Percentiles rank a stretch among this genome's conserved stretches.
These are phyloP conservation scores for Backusella tarrabulga DNA, from an alignment of 192 early-diverging fungal genomes.

Conservation along the genomic window DNA sequence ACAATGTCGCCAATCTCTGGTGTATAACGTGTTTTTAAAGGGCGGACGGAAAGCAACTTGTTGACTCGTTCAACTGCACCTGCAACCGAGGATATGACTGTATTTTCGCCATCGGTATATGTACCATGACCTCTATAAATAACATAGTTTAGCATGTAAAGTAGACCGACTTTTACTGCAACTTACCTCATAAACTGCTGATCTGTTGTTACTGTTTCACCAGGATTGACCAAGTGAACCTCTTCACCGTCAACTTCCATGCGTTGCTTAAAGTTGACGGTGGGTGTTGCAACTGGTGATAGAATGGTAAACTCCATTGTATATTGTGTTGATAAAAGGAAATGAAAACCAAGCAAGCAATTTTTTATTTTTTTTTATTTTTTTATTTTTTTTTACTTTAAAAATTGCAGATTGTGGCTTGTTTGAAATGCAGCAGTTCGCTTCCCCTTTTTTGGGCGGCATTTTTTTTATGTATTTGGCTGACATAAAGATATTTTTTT, in stretches of 20 bases:
- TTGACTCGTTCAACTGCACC: constrained; percentile 94
- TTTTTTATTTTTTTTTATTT: no score
- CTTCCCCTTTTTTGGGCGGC: no score
- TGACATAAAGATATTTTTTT: no score
- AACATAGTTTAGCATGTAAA: no score
- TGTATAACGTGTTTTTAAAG: constrained; percentile 84
- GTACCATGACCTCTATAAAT: constrained; percentile 79
- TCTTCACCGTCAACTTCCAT: constrained; percentile 44
- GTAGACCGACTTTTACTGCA: no score
- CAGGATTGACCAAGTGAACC: constrained; percentile 68
- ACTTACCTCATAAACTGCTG: constrained; percentile 73
- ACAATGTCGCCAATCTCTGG: constrained; percentile 98
- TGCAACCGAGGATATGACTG: constrained; percentile 81
- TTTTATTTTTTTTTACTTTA: no score
- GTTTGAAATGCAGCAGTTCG: no score
- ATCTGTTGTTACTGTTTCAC: constrained; percentile 71
- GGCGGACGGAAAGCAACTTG: constrained; percentile 89
- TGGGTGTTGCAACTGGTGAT: constrained; percentile 17
- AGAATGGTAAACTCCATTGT: constrained; percentile 23
- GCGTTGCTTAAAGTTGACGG: constrained; percentile 5
- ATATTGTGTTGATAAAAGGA: neutral
- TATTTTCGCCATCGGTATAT: constrained; percentile 61
- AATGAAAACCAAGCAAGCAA: no score
- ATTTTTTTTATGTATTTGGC: no score
- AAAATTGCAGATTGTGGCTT: no score